Conservation (phyloP, 176 grass and related monocot species). For the Oropetium thomaeum region DNA sequence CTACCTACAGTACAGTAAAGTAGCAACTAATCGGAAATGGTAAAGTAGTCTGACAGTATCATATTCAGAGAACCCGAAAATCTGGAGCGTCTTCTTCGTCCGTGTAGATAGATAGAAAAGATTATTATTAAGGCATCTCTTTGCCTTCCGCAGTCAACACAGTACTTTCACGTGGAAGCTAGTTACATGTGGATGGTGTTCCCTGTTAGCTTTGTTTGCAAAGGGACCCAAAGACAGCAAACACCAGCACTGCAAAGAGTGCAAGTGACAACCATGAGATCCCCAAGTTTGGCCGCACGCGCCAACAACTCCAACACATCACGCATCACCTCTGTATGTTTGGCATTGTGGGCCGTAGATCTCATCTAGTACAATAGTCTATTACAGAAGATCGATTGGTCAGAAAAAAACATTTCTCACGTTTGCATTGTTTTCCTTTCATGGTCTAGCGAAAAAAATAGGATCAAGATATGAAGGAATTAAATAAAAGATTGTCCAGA, state of each 20-base stretch:
- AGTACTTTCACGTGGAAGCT: slow-evolving; percentile 10
- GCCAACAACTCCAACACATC: slow-evolving; percentile 20
- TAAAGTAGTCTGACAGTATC: background rate
- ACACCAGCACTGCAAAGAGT: slow-evolving; percentile 14
- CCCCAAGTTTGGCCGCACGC: background rate
- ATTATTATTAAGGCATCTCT: no score
- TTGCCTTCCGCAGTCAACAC: background rate
- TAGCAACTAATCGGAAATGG: no score
- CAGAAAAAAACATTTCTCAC: background rate
- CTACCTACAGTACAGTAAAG: background rate
- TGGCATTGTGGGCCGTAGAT: slow-evolving; percentile 15
- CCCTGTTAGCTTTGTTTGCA: background rate
- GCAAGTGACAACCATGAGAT: background rate
- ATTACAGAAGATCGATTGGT: background rate
- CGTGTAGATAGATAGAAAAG: no score
- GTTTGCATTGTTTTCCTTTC: background rate
- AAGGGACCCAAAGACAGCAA: slow-evolving; percentile 26
- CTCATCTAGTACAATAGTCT: slow-evolving; percentile 1
- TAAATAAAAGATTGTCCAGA: background rate
- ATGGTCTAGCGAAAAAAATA: background rate
- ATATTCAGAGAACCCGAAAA: background rate
- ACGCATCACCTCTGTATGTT: background rate
- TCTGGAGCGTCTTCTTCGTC: no score
- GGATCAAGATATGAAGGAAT: background rate
- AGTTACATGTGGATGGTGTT: slow-evolving; percentile 1